phyloP scores from a whole-genome alignment of 2,329 filamentous ascomycete genomes.

The Metarhizium sp. region DNA sequence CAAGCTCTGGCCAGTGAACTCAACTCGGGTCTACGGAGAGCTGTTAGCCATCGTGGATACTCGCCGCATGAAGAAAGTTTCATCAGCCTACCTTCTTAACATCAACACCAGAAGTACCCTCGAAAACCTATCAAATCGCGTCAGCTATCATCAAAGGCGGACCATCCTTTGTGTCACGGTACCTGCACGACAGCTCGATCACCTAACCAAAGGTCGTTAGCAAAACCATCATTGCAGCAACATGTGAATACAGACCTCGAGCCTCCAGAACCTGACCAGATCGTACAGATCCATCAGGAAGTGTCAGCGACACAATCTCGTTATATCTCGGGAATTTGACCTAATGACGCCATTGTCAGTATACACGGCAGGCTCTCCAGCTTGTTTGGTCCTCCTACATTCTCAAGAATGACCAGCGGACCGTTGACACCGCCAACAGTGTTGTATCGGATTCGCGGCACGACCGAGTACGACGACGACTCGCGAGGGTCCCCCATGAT shows the following conservation, averaged over 20 bases:
- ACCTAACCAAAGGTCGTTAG: conserved; percentile 40
- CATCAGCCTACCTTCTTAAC: conserved; percentile 76
- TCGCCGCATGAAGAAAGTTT: too few relatives aligned
- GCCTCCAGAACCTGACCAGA: conserved; percentile 96
- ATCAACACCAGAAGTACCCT: conserved; percentile 94
- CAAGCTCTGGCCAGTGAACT: conserved; percentile 93
- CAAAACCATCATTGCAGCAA: neutral
- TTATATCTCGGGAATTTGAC: conserved; percentile 98
- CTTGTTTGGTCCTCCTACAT: conserved; percentile 43
- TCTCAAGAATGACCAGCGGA: conserved; percentile 93
- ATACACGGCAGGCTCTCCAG: neutral
- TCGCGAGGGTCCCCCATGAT: conserved; percentile 48
- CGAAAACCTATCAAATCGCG: conserved; percentile 64
- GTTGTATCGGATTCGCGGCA: conserved; percentile 77
- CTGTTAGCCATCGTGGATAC: conserved; percentile 15
- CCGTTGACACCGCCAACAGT: conserved; percentile 97
- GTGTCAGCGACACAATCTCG: conserved; percentile 92
- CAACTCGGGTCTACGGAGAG: conserved; percentile 70
- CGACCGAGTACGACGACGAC: conserved; percentile 50
- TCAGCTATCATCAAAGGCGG: conserved; percentile 12
- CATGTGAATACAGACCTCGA: conserved; percentile 55
- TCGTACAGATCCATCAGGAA: conserved; percentile 88
- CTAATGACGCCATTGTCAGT: conserved; percentile 35
- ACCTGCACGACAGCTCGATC: conserved; percentile 94
- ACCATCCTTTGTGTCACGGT: conserved; percentile 19